These are phyloP conservation scores for Lactifluus subvellereus DNA, from an alignment of 768 basidiomycete species.

Conservation along the genomic window DNA sequence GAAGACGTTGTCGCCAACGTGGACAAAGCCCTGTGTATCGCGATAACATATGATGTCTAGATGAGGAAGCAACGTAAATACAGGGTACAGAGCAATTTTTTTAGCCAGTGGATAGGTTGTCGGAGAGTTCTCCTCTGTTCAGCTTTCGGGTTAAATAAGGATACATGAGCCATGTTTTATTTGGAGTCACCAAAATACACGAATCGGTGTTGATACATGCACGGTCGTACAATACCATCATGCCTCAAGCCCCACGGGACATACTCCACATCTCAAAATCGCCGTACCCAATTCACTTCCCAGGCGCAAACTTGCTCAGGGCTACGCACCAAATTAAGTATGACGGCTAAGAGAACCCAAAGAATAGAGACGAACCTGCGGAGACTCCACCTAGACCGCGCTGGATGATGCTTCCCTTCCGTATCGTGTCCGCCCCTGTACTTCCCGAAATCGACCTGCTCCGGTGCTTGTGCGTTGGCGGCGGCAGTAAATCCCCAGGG, in stretches of 20 bases:
- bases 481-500: neutral
- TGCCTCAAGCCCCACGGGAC: neutral
- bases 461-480: neutral
- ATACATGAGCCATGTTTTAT: neutral
- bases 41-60: neutral
- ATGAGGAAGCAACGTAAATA: neutral
- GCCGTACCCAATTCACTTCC: slow-evolving; percentile 1
- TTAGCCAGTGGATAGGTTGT: too few species aligned
- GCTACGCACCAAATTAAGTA: neutral
- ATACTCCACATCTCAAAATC: neutral
- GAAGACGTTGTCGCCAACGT: slow-evolving; percentile 34
- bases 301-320: slow-evolving; percentile 2
- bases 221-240: neutral
- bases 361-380: slow-evolving; percentile 7
- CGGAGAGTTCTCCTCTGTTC: neutral
- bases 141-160: neutral
- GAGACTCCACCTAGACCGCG: slow-evolving; percentile 2
- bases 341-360: neutral
- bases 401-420: neutral
- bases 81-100: too few species aligned
- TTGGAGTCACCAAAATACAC: neutral
- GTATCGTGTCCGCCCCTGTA: neutral
- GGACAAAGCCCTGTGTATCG: slow-evolving; percentile 28
- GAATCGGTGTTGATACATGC: neutral
- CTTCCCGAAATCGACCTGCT: neutral